Percentiles rank a stretch among this genome's conserved stretches.
phyloP scores from a whole-genome alignment of 257 asterid species.

The Echites panduratus region DNA sequence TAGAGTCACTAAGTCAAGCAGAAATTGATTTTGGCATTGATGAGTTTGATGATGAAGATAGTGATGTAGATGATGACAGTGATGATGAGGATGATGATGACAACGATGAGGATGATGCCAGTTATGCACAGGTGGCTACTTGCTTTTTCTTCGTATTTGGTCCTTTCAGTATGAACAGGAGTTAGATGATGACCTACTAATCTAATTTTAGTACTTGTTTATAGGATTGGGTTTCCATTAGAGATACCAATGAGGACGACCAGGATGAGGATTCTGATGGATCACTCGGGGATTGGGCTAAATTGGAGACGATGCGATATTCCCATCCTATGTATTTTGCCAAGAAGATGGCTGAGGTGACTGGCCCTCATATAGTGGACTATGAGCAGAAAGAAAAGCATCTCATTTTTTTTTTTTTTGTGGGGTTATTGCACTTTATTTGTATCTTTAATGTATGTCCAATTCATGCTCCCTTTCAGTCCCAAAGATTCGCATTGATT shows the following conservation, averaged over 20 bases:
- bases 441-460: neutral
- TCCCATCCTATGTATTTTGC: conserved; percentile 97
- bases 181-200: conserved; percentile 16
- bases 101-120: conserved; percentile 38
- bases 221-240: conserved; percentile 87
- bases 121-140: conserved; percentile 42
- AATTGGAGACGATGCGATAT: conserved; percentile 89
- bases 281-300: conserved; percentile 92
- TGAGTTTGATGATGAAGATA: conserved; percentile 64
- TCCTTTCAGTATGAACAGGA: conserved; percentile 14
- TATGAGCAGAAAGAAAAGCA: neutral
- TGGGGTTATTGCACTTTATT: neutral
- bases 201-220: conserved; percentile 27
- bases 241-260: conserved; percentile 60
- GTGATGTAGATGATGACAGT: conserved; percentile 63
- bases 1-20: conserved; percentile 64
- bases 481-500: neutral
- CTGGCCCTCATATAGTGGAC: neutral
- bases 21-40: conserved; percentile 65
- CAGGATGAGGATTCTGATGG: conserved; percentile 70
- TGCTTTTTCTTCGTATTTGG: conserved; percentile 14
- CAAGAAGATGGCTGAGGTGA: conserved; percentile 77
- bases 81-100: conserved; percentile 53
- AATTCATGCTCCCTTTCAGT: neutral
- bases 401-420: neutral